Conservation (phyloP, 1,284 basidiomycete genomes). For the Fistulina hepatica region DNA sequence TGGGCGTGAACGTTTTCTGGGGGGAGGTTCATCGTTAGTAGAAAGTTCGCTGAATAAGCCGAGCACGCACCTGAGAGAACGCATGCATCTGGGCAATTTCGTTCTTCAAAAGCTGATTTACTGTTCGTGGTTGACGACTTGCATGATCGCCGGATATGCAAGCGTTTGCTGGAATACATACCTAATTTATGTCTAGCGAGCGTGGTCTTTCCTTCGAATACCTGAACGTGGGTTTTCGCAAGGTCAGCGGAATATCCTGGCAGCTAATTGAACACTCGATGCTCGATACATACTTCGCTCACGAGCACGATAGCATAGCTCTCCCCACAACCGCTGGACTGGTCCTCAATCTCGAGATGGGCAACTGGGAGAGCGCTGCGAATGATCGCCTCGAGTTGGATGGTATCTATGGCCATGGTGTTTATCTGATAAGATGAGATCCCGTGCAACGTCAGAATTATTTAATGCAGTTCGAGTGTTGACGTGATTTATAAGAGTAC, state of each 20-base stretch:
- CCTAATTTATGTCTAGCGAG: slow-evolving; percentile 58
- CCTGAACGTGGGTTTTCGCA: slow-evolving; percentile 28
- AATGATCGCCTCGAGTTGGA: slow-evolving; percentile 49
- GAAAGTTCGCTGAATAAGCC: neutral
- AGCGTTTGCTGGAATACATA: slow-evolving; percentile 26
- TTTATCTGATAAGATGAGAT: neutral
- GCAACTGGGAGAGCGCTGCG: slow-evolving; percentile 45
- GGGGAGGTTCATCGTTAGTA: neutral
- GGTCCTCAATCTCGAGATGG: slow-evolving; percentile 62
- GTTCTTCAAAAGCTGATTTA: slow-evolving; percentile 62
- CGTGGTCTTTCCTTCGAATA: slow-evolving; percentile 67
- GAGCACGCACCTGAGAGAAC: slow-evolving; percentile 60
- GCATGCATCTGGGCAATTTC: slow-evolving; percentile 73
- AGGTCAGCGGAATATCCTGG: neutral
- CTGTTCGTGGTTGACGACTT: slow-evolving; percentile 29
- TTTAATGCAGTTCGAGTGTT: too few relatives aligned
- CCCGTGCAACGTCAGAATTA: too few relatives aligned
- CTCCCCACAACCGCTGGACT: slow-evolving; percentile 69
- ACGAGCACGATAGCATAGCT: slow-evolving; percentile 66
- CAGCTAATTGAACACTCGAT: neutral
- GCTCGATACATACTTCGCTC: slow-evolving; percentile 42
- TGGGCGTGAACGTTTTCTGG: slow-evolving; percentile 59
- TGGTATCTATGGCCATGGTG: slow-evolving; percentile 48
- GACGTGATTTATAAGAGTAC: too few relatives aligned
- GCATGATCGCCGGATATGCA: too few relatives aligned